A percentile compares a stretch with the other conserved stretches of the same genome.
phyloP scores from a whole-genome alignment of 1,284 basidiomycete genomes.

The Malassezia japonica region DNA sequence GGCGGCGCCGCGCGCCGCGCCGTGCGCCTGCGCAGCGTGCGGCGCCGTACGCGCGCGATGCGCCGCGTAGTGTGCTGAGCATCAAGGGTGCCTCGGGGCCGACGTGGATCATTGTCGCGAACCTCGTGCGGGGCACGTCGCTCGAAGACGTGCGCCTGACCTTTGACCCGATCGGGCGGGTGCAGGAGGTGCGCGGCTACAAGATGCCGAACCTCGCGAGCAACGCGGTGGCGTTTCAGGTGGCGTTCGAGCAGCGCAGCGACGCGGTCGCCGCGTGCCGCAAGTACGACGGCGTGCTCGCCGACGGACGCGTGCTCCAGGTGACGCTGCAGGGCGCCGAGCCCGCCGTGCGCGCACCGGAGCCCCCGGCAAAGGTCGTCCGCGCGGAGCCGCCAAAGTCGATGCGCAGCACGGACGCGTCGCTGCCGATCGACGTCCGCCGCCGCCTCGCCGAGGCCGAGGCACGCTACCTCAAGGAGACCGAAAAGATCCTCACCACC shows the following conservation, averaged over 20 bases:
- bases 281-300: conserved; percentile 40
- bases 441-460: conserved; percentile 17
- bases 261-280: conserved; percentile 31
- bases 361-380: neutral
- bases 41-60: conserved; percentile 2
- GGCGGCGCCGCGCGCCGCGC: neutral
- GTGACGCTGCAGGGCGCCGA: conserved; percentile 18
- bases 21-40: neutral
- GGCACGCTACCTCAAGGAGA: conserved; percentile 11
- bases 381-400: neutral
- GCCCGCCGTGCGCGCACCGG: neutral
- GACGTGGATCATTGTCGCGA: conserved; percentile 39
- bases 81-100: conserved; percentile 39
- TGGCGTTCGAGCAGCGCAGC: conserved; percentile 28
- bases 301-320: conserved; percentile 39
- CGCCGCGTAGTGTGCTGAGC: conserved; percentile 15
- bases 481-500: conserved; percentile 6
- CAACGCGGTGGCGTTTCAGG: conserved; percentile 36
- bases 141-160: conserved; percentile 39
- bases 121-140: conserved; percentile 36
- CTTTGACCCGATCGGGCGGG: conserved; percentile 33
- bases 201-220: conserved; percentile 23
- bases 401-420: neutral
- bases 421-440: conserved; percentile 12
- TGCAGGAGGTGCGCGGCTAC: conserved; percentile 18